phyloP scores from a whole-genome alignment of 169 alveolate genomes.

The Plasmodium yoelii region DNA sequence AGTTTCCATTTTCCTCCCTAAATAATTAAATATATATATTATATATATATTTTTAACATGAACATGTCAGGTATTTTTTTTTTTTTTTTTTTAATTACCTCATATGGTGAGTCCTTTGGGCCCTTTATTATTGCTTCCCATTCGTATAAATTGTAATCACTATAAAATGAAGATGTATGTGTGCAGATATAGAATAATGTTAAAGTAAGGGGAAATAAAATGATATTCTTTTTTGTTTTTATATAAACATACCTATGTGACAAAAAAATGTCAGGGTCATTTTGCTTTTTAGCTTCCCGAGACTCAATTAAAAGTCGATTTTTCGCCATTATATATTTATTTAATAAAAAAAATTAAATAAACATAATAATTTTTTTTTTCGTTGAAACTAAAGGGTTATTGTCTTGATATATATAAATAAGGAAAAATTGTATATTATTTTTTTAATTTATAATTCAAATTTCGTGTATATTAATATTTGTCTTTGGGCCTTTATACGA shows the following conservation, averaged over 20 bases:
- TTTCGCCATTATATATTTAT: slow-evolving; percentile 53
- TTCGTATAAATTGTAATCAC: slow-evolving; percentile 86
- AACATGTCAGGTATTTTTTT: not conserved
- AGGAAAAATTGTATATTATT: no score
- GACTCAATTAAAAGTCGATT: slow-evolving; percentile 84
- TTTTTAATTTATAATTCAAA: no score
- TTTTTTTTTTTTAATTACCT: slow-evolving; percentile 77
- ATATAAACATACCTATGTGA: slow-evolving; percentile 59
- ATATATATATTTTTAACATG: not conserved
- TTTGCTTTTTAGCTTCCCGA: slow-evolving; percentile 81
- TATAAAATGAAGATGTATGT: not conserved
- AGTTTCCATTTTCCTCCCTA: slow-evolving; percentile 92
- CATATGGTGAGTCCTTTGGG: slow-evolving; percentile 94
- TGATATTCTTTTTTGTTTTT: not conserved
- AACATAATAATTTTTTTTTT: not conserved
- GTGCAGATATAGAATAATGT: not conserved
- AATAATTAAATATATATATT: not conserved
- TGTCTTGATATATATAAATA: no score
- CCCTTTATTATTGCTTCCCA: slow-evolving; percentile 94
- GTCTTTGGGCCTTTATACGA: no score
- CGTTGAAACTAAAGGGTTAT: no score
- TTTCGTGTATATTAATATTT: no score
- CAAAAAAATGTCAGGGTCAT: slow-evolving; percentile 83
- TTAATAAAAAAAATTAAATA: slow-evolving; percentile 1
- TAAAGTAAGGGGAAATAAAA: not conserved